These are phyloP conservation scores for Pulicaria dysenterica DNA, from an alignment of 129 eudicot genomes.

Conservation along the genomic window DNA sequence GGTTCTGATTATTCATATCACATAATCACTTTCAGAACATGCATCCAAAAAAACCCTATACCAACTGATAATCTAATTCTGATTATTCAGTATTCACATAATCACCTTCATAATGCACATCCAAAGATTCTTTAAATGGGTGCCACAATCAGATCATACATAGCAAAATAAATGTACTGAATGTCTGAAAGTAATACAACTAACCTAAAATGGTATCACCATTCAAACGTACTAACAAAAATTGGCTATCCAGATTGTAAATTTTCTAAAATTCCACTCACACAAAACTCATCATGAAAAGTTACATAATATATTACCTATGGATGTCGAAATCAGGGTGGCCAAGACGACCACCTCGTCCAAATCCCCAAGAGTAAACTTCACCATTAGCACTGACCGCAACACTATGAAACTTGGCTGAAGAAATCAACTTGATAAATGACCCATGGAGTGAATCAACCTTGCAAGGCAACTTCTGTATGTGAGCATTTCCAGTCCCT, in stretches of 20 bases:
- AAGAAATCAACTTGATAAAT: constrained; percentile 64
- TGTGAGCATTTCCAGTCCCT: constrained; percentile 98
- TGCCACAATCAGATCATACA: no score
- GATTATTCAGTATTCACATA: no score
- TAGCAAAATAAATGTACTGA: no score
- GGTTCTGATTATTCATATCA: neutral
- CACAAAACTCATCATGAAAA: neutral
- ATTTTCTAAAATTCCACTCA: neutral
- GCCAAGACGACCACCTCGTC: constrained; percentile 98
- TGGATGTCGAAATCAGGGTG: constrained; percentile 99
- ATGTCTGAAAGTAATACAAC: no score
- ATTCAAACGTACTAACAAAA: neutral
- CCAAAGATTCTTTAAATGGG: no score
- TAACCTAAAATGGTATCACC: no score
- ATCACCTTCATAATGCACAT: no score
- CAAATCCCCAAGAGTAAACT: constrained; percentile 98
- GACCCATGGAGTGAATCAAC: constrained; percentile 90
- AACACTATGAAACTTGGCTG: constrained; percentile 95
- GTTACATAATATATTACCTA: constrained; percentile 47
- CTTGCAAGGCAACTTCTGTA: constrained; percentile 94
- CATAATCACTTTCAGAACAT: neutral
- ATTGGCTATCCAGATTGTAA: constrained; percentile 11
- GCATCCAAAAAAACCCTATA: neutral
- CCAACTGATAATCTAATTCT: neutral
- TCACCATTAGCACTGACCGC: constrained; percentile 85